Evolutionary conservation across 1,284 basidiomycete species (phyloP), one percentile per base, ranked within the genome.

Genomic region (Sanghuangporus weigelae): DNA sequence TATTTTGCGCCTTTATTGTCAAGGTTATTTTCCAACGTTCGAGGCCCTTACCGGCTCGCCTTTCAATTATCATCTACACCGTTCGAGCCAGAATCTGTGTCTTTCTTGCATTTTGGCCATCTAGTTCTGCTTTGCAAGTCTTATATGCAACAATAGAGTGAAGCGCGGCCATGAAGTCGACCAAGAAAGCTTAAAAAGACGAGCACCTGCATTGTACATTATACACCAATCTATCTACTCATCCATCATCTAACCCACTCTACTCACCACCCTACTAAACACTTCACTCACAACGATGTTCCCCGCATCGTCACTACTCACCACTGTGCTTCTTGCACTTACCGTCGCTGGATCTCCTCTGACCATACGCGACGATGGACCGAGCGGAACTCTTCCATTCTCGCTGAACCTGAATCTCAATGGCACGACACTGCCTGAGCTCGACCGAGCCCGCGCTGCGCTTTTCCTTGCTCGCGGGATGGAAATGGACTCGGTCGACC

Each of bases 391-490:
- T 8, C 46, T 67, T 26, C 50, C 62, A 10, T 59, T 67, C 38
- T 31, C 63, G 10, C 14, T 49, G 39, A 35, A 39, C 35, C 1
- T 66, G 39, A 66, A 64, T 35, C 21, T 63, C 1, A 44, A 21
- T 16, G 63, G 59, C 26, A 42, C 42, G 38, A 66, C 53, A 4
- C 57, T 66, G 21, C 46, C 59, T 8, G 63, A 66, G 16, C 50
- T 62, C 16, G 65, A 66, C 39, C 65, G 63, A 36, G 63, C 65
- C 26, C 57, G 65, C n/a, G 65, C 63, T 10, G 39, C 48, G 7
- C 40, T 21, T 40, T 50, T 64, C 14, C n/a, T 66, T 14, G 14
- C 16, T 19, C 65, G 40, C 19, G 50, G 49, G 19, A 51, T 23
- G 14, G 42, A 42, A 35, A 35, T 54, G 7, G 60, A 61, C 7